Percentiles rank a stretch among this genome's conserved stretches.
Conservation (phyloP, 225 moss, liverwort and hornwort genomes). For the Lunularia cruciata region DNA sequence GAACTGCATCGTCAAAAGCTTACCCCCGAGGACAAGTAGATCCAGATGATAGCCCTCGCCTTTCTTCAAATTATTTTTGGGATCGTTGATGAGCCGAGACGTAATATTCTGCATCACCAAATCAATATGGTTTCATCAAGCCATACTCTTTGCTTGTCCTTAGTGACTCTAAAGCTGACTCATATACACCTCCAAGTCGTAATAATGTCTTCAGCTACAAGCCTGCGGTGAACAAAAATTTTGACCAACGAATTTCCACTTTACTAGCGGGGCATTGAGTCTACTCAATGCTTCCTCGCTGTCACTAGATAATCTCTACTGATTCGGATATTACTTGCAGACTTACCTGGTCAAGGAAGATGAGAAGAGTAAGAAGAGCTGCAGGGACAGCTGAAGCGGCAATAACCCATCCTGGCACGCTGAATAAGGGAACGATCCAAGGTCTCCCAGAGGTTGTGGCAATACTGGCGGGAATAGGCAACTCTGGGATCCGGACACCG, state of each 20-base stretch:
- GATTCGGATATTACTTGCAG: background rate
- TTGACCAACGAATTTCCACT: background rate
- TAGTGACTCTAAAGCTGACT: too few species aligned
- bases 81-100: conserved; percentile 27
- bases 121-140: background rate
- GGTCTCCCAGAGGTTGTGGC: conserved; percentile 51
- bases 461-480: conserved; percentile 54
- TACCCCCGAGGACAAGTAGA: conserved; percentile 26
- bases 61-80: conserved; percentile 29
- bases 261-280: too few species aligned
- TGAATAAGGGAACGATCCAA: conserved; percentile 69
- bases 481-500: conserved; percentile 51
- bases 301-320: background rate
- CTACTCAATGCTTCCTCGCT: background rate
- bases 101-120: conserved; percentile 27
- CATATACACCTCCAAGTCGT: background rate
- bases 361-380: conserved; percentile 56
- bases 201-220: too few species aligned
- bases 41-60: conserved; percentile 34
- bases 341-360: conserved; percentile 70
- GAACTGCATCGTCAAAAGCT: background rate
- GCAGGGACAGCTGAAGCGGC: conserved; percentile 67
- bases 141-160: background rate
- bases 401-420: conserved; percentile 50
- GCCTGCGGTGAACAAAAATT: background rate